These are phyloP conservation scores for Termitomyces sp. DNA, from an alignment of 768 basidiomycete species.

Conservation along the genomic window DNA sequence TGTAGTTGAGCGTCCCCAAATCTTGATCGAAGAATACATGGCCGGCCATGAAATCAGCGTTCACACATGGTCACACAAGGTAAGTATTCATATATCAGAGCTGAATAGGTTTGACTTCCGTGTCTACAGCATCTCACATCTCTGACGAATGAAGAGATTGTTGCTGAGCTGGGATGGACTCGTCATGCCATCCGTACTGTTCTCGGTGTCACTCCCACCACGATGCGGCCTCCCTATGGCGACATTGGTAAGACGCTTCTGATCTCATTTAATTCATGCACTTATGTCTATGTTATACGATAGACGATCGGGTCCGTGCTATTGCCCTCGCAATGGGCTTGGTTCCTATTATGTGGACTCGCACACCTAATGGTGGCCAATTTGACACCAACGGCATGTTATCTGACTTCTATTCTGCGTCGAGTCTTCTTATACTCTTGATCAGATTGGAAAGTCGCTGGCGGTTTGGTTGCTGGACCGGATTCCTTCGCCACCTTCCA, in stretches of 20 bases:
- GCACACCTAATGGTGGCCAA: slow-evolving; percentile 40
- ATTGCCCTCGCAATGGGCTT: slow-evolving; percentile 90
- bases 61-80: slow-evolving; percentile 89
- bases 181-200: slow-evolving; percentile 76
- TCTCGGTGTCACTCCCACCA: slow-evolving; percentile 70
- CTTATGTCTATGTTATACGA: not conserved
- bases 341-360: slow-evolving; percentile 87
- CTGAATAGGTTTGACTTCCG: slow-evolving; percentile 1
- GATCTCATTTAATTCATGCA: not conserved
- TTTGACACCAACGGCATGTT: slow-evolving; percentile 71
- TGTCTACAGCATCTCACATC: slow-evolving; percentile 51
- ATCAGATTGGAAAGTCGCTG: slow-evolving; percentile 83
- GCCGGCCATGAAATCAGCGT: slow-evolving; percentile 74
- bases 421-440: not conserved
- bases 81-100: slow-evolving; percentile 18
- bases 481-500: slow-evolving; percentile 66
- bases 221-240: slow-evolving; percentile 78
- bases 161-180: slow-evolving; percentile 93
- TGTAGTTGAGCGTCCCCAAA: slow-evolving; percentile 67
- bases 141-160: slow-evolving; percentile 75
- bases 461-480: slow-evolving; percentile 62
- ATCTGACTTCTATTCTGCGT: not conserved
- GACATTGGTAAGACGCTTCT: slow-evolving; percentile 51
- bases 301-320: slow-evolving; percentile 89
- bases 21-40: slow-evolving; percentile 80